Conservation (phyloP, 805 yeast species). For the Saccharomyces jurei region DNA sequence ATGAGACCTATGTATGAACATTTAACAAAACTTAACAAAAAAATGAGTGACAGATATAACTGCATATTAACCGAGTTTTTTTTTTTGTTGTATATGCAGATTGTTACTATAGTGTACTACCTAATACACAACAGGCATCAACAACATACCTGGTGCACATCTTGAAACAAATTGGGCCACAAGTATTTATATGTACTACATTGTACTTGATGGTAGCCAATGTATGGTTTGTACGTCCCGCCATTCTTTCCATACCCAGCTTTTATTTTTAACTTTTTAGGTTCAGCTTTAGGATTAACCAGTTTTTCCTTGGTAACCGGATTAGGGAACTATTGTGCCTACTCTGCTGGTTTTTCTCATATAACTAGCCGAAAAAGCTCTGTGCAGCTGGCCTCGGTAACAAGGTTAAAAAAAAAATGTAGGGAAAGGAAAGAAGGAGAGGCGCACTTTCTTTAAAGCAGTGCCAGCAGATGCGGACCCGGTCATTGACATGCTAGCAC, state of each 20-base stretch:
- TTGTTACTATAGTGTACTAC: background rate
- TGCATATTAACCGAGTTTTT: background rate
- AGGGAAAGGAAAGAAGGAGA: background rate
- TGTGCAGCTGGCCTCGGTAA: background rate
- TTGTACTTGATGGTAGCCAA: background rate
- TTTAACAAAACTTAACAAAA: background rate
- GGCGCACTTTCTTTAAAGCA: background rate
- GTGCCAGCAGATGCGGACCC: background rate
- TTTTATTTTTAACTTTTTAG: background rate
- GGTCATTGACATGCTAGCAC: background rate
- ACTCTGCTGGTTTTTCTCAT: background rate
- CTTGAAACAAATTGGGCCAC: background rate
- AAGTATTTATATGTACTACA: background rate
- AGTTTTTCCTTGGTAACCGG: background rate
- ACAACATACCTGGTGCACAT: background rate
- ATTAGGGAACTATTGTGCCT: background rate
- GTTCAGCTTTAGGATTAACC: background rate
- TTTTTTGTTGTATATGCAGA: background rate
- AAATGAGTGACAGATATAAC: background rate
- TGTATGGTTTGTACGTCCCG: background rate
- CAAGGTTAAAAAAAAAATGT: background rate
- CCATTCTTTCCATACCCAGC: background rate
- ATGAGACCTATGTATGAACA: conserved; percentile 1
- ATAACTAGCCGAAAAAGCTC: background rate
- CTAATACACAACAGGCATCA: background rate